Conservation (phyloP, 257 asterid species). For the Buddleja alternifolia region DNA sequence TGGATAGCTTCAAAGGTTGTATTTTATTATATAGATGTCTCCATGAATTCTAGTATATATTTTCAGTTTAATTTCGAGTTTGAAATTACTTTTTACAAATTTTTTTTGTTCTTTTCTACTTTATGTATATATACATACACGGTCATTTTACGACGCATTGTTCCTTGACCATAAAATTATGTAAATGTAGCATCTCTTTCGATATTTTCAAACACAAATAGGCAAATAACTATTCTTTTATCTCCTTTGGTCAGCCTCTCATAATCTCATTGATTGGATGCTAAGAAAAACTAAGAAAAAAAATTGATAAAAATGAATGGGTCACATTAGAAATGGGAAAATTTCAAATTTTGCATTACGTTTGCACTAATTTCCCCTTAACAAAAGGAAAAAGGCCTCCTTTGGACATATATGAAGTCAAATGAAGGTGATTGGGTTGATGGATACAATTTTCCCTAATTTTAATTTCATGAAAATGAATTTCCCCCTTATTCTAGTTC, state of each 20-base stretch:
- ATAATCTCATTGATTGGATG: slow-evolving; percentile 4
- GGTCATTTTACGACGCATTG: too few relatives aligned
- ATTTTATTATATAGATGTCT: too few relatives aligned
- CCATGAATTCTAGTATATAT: too few relatives aligned
- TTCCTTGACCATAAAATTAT: too few relatives aligned
- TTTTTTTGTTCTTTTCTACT: not conserved
- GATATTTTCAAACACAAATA: slow-evolving; percentile 10
- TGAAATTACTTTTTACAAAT: too few relatives aligned
- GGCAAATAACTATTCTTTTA: not conserved
- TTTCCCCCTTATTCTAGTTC: not conserved
- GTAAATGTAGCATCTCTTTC: not conserved
- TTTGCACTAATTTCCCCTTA: slow-evolving; percentile 19
- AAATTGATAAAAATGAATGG: not conserved
- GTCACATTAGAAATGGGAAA: slow-evolving; percentile 10
- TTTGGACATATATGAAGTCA: slow-evolving; percentile 47
- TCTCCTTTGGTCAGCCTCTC: not conserved
- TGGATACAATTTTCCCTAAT: slow-evolving; percentile 31
- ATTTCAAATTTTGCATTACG: not conserved
- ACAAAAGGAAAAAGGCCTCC: slow-evolving; percentile 35
- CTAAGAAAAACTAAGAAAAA: not conserved
- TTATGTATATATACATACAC: too few relatives aligned
- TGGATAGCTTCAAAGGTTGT: too few relatives aligned
- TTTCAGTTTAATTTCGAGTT: too few relatives aligned
- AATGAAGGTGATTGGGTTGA: slow-evolving; percentile 30
- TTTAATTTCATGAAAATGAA: slow-evolving; percentile 11